Conservation (phyloP, 2,329 filamentous ascomycete species). For the Botryotinia globosa region DNA sequence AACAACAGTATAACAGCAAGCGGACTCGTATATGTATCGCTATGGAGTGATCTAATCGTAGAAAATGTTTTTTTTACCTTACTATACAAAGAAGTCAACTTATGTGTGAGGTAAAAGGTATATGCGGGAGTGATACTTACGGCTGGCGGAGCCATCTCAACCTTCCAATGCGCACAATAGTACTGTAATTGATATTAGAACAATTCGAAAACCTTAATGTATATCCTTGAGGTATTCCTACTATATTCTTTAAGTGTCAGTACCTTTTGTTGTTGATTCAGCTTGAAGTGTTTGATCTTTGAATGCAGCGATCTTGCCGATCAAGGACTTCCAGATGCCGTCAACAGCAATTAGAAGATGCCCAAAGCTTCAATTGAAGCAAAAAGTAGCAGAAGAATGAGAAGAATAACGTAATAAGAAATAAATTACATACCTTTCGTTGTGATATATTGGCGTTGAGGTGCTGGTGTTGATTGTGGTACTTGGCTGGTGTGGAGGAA, state of each 20-base stretch:
- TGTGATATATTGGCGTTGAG: background rate
- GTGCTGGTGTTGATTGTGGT: background rate
- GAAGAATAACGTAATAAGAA: background rate
- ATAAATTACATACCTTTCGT: background rate
- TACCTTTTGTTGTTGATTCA: background rate
- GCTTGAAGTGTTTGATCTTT: background rate
- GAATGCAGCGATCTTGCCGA: background rate
- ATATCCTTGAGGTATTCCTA: background rate
- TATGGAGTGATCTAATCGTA: no score
- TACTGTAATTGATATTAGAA: background rate
- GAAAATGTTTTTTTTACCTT: background rate
- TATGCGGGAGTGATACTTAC: background rate
- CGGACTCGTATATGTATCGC: no score
- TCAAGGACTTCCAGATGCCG: background rate
- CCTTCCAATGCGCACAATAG: background rate
- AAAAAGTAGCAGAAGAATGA: no score
- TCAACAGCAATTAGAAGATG: background rate
- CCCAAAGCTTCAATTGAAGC: background rate
- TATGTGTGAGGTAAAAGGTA: background rate
- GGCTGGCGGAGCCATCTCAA: background rate
- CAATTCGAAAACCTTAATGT: accelerated
- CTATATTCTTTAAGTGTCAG: background rate
- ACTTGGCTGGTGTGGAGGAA: background rate
- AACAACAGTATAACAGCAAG: background rate
- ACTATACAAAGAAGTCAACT: background rate